Base-by-base conservation (phyloP, 2,329 filamentous ascomycete species). In the Fusarium sambucinum region DNA sequence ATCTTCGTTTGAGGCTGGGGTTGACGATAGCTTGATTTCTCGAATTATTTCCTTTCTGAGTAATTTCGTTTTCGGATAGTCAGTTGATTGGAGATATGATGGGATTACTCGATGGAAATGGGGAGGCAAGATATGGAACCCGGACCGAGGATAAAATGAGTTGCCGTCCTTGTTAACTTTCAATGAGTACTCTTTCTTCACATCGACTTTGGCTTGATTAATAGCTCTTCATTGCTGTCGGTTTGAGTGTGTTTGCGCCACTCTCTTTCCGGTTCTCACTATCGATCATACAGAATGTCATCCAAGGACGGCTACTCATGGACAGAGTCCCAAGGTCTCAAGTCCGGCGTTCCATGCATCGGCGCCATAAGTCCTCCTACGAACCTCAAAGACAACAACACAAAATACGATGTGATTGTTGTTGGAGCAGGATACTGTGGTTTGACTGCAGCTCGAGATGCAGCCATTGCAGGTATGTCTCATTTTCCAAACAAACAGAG, bases 341-440 rank as follows among this genome's bases (percentile, higher is more conserved):
- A 74, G 27, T 29, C 75, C 2, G 76, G 76, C 2, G 67, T 77
- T 16, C 76, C 76, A 1, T 74, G 71, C 33, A 73, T 77, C 8
- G 76, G 76, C 1, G 74, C 71, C 5, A 78, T 78, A 8, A 68
- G 68, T 14, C 76, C 76, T 12, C 55, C 70, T 0, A 70, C 66
- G 17, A 75, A 74, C 13, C 8, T 75, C 1, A 52, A 55, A 11
- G 33, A 47, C n/a, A 52, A 38, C 10, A 25, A 52, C 17, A 41
- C 61, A 1, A 46, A 55, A 16, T 75, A 67, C 27, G 76, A 77
- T 44, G 75, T 75, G 1, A 69, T 77, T 29, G 69, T 77, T 4
- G 70, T 77, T 25, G 76, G 76, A 2, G 76, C 76, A 3, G 76
- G 76, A 3, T 77, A 77, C 33, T 70, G 66, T 6, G 76, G 76